A percentile compares a stretch with the other conserved stretches of the same genome.
Conservation (phyloP, 2,329 filamentous ascomycete species). For the Periglandula ipomoeae region DNA sequence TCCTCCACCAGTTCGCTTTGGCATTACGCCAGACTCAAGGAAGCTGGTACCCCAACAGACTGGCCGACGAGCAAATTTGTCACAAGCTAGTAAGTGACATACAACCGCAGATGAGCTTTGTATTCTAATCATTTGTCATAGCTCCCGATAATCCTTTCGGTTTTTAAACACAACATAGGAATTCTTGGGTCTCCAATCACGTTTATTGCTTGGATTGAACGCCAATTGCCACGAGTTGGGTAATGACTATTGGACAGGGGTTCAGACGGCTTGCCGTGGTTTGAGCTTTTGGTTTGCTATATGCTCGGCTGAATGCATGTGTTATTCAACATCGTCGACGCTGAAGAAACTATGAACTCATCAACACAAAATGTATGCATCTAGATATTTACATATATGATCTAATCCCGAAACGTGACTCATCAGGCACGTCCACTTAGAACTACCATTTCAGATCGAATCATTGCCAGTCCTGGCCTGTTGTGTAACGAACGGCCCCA, state of each 20-base stretch:
- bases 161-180: conserved; percentile 23
- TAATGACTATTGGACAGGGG: background rate
- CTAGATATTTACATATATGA: background rate
- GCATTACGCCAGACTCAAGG: conserved; percentile 61
- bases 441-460: too few species aligned
- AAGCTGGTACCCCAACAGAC: conserved; percentile 80
- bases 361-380: background rate
- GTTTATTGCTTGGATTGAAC: background rate
- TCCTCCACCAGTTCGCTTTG: conserved; percentile 80
- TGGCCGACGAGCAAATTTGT: conserved; percentile 79
- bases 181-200: too few species aligned
- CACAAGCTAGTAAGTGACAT: conserved; percentile 77
- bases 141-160: conserved; percentile 47
- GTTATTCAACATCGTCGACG: background rate
- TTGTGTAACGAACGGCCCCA: too few species aligned
- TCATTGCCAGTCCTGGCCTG: too few species aligned
- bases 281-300: background rate
- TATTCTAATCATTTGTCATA: conserved; percentile 14
- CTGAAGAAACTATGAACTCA: background rate
- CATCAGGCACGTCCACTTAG: background rate
- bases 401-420: background rate
- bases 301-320: too few species aligned
- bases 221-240: background rate
- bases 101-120: background rate
- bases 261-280: background rate